Base-by-base conservation (phyloP, 345 rosid genomes). In the Eucalyptus rudis region DNA sequence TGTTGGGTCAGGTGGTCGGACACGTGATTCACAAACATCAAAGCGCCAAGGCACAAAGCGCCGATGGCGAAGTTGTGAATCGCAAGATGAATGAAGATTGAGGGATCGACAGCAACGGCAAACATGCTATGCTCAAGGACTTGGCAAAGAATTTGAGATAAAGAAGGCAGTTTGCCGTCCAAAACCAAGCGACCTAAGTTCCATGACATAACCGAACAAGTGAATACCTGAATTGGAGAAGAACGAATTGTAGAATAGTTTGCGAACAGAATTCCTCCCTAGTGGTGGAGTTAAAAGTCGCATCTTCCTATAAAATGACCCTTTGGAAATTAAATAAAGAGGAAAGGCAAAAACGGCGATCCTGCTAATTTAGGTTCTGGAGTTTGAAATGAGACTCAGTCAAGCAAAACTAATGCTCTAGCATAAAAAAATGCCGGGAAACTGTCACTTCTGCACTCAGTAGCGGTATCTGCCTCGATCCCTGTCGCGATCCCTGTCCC, bases 391-490 rank as follows among this genome's bases (percentile, higher is more conserved):
- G 40, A 36, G 45, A 36, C 13, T 6, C 86, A 27, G 24, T 84
- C n/a, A 13, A 84, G 86, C 54, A 49, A 84, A 49, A 84, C 49
- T n/a, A 84, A 84, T n/a, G 15, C 86, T 84, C 86, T 47, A 44
- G 81, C 81, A 71, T 33, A n/a, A 79, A 86, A 79, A 79, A 27
- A 79, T 24, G 51, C 86, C 86, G 31, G 9, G 45, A 71, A 71
- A 71, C 81, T 71, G 27, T 10, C 81, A 5, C 44, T 36, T 36
- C 45, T 20, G 81, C 27, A 19, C 81, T 95, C 88, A 94, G 91
- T 93, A 86, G 33, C 94, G 94, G 88, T 92, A 92, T 92, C 95
- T 95, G 92, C 92, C 90, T 88, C 91, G 88, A 49, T 89, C 91
- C 87, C 81, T 76, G 31, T 90, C 89, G 3, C 85, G 89, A 76